phyloP scores from a whole-genome alignment of 176 grass and related monocot genomes.

The Calamus simplicifolius region DNA sequence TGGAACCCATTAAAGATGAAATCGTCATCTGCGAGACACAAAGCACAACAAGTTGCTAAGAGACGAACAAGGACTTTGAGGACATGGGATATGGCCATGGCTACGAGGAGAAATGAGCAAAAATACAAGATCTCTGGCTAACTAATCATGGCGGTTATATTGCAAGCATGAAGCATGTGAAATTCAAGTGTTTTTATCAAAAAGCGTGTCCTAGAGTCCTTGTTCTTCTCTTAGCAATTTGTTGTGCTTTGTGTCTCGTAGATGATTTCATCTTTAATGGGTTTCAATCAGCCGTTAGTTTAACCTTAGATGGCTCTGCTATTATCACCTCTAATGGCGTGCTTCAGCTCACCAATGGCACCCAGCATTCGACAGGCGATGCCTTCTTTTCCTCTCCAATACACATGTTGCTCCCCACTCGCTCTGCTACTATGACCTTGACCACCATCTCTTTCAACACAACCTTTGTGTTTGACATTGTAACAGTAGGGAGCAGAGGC shows the following conservation, averaged over 20 bases:
- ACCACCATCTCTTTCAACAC: not conserved
- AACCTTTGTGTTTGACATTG: slow-evolving; percentile 2
- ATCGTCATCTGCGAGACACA: not conserved
- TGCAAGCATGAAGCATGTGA: no score
- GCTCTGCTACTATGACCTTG: not conserved
- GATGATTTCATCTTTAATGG: slow-evolving; percentile 1
- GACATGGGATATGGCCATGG: not conserved
- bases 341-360: slow-evolving; percentile 13
- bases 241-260: not conserved
- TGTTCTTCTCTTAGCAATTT: not conserved
- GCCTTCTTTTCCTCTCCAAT: not conserved
- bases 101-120: no score
- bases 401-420: not conserved
- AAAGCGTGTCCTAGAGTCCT: not conserved
- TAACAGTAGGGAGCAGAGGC: not conserved
- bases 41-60: not conserved
- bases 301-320: not conserved
- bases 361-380: not conserved
- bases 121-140: no score
- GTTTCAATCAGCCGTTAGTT: not conserved
- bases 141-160: no score
- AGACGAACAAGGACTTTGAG: not conserved
- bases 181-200: no score
- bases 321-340: not conserved
- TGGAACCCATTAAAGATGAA: slow-evolving; percentile 8